Percentiles rank a stretch among this genome's conserved stretches.
These are phyloP conservation scores for Hansenula lynferdii DNA, from an alignment of 1,139 yeast genomes.

Conservation along the genomic window DNA sequence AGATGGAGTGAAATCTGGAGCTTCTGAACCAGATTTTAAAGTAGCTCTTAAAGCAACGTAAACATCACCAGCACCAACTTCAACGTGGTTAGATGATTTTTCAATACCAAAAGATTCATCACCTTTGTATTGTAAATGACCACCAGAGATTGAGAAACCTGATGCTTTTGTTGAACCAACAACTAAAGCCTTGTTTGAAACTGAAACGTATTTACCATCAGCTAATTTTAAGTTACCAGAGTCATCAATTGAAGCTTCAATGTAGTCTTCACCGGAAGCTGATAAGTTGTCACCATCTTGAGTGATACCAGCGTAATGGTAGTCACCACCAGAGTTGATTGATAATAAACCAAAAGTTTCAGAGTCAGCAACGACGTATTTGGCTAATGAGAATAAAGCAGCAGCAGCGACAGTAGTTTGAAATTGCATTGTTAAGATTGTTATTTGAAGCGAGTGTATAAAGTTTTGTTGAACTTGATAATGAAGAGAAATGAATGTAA, in stretches of 20 bases:
- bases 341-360: slow-evolving; percentile 27
- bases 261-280: slow-evolving; percentile 11
- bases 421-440: slow-evolving; percentile 1
- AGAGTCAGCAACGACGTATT: slow-evolving; percentile 27
- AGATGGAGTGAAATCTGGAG: slow-evolving; percentile 19
- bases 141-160: slow-evolving; percentile 24
- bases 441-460: neutral
- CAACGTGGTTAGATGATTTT: slow-evolving; percentile 4
- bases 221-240: slow-evolving; percentile 25
- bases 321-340: slow-evolving; percentile 28
- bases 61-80: slow-evolving; percentile 1
- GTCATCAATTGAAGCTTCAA: slow-evolving; percentile 24
- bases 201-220: slow-evolving; percentile 24
- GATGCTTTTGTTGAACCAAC: slow-evolving; percentile 23
- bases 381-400: slow-evolving; percentile 17
- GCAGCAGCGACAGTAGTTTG: slow-evolving; percentile 3
- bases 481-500: neutral
- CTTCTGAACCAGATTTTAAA: slow-evolving; percentile 10
- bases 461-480: neutral
- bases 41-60: slow-evolving; percentile 14
- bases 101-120: slow-evolving; percentile 21
- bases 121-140: slow-evolving; percentile 22
- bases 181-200: slow-evolving; percentile 18
- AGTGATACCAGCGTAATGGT: slow-evolving; percentile 24
- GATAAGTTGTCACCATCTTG: slow-evolving; percentile 11